phyloP scores from a whole-genome alignment of 345 rosid genomes.

The Sonneratia alba region DNA sequence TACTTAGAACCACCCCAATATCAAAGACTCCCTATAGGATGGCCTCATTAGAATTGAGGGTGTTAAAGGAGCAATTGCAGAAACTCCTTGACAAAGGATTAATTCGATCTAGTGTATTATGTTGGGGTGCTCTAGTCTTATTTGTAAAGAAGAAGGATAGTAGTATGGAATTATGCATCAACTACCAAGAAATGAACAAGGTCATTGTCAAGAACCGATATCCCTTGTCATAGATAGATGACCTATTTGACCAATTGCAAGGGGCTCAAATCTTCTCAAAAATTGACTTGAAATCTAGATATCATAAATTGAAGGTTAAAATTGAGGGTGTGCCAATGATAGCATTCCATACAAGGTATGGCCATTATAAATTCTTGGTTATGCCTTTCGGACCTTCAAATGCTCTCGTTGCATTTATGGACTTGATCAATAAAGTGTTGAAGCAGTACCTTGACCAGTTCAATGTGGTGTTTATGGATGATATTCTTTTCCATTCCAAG shows the following conservation, averaged over 20 bases:
- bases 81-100: too few species aligned
- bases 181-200: neutral
- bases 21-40: too few species aligned
- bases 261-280: neutral
- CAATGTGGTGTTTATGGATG: neutral
- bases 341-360: neutral
- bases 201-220: neutral
- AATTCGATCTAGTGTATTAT: neutral
- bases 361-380: neutral
- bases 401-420: neutral
- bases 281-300: neutral
- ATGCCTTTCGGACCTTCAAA: neutral
- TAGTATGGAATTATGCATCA: neutral
- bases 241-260: neutral
- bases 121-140: neutral
- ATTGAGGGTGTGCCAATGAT: neutral
- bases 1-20: too few species aligned
- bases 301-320: neutral
- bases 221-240: neutral
- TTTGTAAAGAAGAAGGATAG: conserved; percentile 7
- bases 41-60: too few species aligned
- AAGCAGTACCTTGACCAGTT: neutral
- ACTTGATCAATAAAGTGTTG: neutral
- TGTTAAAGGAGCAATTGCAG: too few species aligned
- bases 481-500: neutral